Evolutionary conservation across 2,329 filamentous ascomycete species (phyloP), one percentile per base, ranked within the genome.

Genomic region (Spiromastix sp.): DNA sequence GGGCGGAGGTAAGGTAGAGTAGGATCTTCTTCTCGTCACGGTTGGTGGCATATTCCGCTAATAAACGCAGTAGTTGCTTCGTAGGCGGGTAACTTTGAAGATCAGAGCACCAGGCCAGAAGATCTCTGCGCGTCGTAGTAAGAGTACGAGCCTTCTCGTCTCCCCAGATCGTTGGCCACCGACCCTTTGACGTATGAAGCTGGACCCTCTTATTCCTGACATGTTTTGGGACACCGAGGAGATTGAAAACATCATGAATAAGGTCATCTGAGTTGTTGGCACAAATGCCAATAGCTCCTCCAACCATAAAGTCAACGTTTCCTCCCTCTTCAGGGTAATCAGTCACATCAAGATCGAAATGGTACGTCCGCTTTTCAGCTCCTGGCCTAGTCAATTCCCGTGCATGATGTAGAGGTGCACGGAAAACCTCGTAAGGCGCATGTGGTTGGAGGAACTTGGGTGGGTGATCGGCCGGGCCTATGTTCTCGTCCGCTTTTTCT

Each of bases 101-200:
- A 56, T 98, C 91, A 17, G 81, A 79, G 56, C 87, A 95, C 91
- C 91, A 98, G 7, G 82, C 93, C 37, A 98, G 68, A n/a, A 98
- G 68, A 56, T 93, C 89, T 32, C 89, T 74, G 31, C 89, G 78
- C 0, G 87, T 96, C 3, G 89, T 94, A 37, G 87, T 68, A n/a
- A 98, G 68, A 55, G 91, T 80, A 38, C 91, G 77, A 5, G 87
- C 63, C 58, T 83, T 64, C 13, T 96, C 89, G 2, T 93, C 85
- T 27, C 89, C 91, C 91, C 91, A 98, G 32, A 98, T 93, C 1
- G 91, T 98, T 3, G 91, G 91, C 89, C 89, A 98, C 32, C 91
- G 74, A 21, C 89, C 89, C 41, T 71, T 74, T 22, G 72, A 76
- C 0, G 91, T 96, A 56, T 78, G 79, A 47, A 96, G 64, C 12